Base-by-base conservation (phyloP, 2,329 filamentous ascomycete genomes). In the Hymenoscyphus fraxineus region DNA sequence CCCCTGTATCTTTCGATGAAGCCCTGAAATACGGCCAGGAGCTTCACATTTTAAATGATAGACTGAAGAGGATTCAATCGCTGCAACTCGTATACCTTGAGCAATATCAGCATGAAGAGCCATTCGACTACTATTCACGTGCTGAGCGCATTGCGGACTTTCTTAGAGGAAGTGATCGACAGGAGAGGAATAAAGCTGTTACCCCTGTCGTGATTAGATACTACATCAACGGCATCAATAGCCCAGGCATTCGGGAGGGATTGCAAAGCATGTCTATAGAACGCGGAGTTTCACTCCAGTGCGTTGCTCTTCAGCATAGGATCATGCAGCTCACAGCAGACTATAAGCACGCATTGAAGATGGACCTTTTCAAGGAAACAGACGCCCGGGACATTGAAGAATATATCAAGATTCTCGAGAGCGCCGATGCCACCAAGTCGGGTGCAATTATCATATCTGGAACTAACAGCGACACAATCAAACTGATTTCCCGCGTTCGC, bases 311-410 rank as follows among this genome's bases (percentile, higher is more conserved):
- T 39, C 68, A 70, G 35, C 86, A 88, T 73, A 83, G 83, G 71
- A 79, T 78, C 59, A 73, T 87, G 16, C 82, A 88, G 69, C 79
- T 88, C 35, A 84, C 81, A 5, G 72, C 75, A 27, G 83, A 87
- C 59, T 83, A 87, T 64, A 81, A 86, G 68, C 79, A 77, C 64
- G 84, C 83, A 2, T 69, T 87, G 2, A 78, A 79, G 22, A 81
- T 80, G 40, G 76, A 78, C 12, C 62, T 81, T 1, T 88, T 85
- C 67, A 72, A 77, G 0, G 73, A 75, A 2, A 61, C 73, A 0
- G 71, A 78, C 54, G 65, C 74, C 19, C 69, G 73, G 3, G 71
- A 77, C 41, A 76, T 88, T 55, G 74, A 75, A 62, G 73, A 77
- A 13, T 88, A 88, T 68, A 74, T 87, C n/a, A 69, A 72, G 0